Conservation (phyloP, 2,329 filamentous ascomycete genomes). For the Blastomyces gilchristii region DNA sequence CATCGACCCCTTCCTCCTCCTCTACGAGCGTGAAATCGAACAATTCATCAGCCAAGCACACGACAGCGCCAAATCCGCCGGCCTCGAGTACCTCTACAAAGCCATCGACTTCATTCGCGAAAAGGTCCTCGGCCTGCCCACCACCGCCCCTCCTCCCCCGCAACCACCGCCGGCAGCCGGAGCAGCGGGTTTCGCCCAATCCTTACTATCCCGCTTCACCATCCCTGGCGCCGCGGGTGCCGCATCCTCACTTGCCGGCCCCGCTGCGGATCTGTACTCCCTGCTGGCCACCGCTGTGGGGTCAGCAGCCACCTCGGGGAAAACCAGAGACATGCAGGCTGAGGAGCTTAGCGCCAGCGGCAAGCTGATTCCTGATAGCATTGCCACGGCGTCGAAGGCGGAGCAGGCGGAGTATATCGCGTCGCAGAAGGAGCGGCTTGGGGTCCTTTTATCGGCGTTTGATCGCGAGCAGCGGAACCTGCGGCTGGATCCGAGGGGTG, state of each 20-base stretch:
- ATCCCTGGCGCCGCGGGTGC: constrained; percentile 61
- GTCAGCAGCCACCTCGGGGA: constrained; percentile 42
- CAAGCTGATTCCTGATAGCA: constrained; percentile 58
- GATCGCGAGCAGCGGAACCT: constrained; percentile 65
- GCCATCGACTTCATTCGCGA: constrained; percentile 63
- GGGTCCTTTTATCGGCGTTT: constrained; percentile 63
- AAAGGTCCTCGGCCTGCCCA: constrained; percentile 65
- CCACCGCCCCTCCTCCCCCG: constrained; percentile 36
- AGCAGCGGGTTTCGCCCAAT: constrained; percentile 58
- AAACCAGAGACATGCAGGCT: constrained; percentile 31
- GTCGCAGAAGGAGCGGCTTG: constrained; percentile 67
- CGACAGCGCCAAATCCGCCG: constrained; percentile 64
- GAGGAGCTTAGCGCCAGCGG: constrained; percentile 48
- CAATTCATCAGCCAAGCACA: constrained; percentile 75
- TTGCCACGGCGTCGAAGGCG: constrained; percentile 49
- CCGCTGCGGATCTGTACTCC: constrained; percentile 60
- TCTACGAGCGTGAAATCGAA: constrained; percentile 84
- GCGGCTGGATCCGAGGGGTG: constrained; percentile 16
- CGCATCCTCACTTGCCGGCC: constrained; percentile 35
- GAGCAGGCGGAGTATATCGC: constrained; percentile 66
- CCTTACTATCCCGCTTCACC: constrained; percentile 74
- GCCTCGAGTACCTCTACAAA: constrained; percentile 63
- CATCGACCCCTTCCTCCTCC: constrained; percentile 75
- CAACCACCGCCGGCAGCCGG: constrained; percentile 26
- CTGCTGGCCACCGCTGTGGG: constrained; percentile 65